phyloP scores from a whole-genome alignment of 352 stramenopile species.

The Phytophthora agathidicida region DNA sequence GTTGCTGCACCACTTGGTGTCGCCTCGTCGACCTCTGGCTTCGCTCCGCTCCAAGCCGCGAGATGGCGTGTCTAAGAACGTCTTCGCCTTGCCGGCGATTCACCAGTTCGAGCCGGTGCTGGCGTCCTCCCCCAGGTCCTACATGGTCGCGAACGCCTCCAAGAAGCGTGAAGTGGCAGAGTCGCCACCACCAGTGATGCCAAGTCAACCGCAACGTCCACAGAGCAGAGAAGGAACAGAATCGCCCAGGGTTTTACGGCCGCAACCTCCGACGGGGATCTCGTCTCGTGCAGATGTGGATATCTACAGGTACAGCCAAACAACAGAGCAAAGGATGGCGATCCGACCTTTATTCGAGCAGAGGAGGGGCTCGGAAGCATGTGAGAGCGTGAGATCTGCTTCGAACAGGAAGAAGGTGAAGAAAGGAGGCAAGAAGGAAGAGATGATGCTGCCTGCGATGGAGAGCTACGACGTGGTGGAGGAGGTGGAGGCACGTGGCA shows the following conservation, averaged over 20 bases:
- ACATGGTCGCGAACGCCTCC: conserved; percentile 25
- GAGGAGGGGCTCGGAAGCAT: conserved; percentile 46
- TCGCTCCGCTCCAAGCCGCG: conserved; percentile 53
- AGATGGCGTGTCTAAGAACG: conserved; percentile 34
- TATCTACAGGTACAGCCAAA: conserved; percentile 69
- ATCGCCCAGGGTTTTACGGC: conserved; percentile 36
- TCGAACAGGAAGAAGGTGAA: conserved; percentile 32
- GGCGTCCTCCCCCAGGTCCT: conserved; percentile 37
- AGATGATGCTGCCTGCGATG: background rate
- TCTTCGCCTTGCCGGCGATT: conserved; percentile 62
- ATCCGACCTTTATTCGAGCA: conserved; percentile 80
- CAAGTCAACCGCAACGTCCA: conserved; percentile 16
- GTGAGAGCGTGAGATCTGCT: conserved; percentile 22
- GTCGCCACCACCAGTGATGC: background rate
- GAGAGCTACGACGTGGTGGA: background rate
- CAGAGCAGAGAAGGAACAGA: conserved; percentile 23
- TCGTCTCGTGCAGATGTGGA: conserved; percentile 57
- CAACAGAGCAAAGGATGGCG: conserved; percentile 57
- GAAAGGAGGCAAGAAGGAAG: conserved; percentile 1
- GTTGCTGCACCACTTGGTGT: conserved; percentile 19
- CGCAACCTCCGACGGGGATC: conserved; percentile 47
- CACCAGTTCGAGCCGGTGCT: conserved; percentile 73
- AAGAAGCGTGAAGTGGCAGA: conserved; percentile 1
- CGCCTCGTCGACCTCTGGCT: conserved; percentile 6
- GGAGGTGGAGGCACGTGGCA: background rate